Evolutionary conservation across 306 rosid genomes (phyloP).

Genomic region (Malus sylvestris): DNA sequence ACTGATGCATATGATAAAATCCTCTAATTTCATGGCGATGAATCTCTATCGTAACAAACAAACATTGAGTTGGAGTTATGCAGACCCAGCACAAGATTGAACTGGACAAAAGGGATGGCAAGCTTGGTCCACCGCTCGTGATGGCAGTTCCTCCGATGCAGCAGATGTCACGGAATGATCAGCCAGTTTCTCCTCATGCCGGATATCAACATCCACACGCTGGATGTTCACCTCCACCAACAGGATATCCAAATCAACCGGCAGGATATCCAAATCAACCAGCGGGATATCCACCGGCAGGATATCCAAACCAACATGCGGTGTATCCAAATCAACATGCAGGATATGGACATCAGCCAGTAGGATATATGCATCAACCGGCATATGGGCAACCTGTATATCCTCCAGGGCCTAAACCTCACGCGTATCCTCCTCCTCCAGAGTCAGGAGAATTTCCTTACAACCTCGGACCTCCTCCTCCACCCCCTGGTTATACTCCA

Average conservation of each 20-base stretch:
- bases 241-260: conserved; percentile 25
- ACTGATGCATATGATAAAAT: background rate
- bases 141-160: conserved; percentile 50
- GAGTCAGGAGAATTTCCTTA: background rate
- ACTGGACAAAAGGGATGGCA: conserved; percentile 73
- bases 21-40: background rate
- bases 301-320: conserved; percentile 2
- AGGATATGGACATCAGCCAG: background rate
- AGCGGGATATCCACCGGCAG: background rate
- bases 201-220: conserved; percentile 24
- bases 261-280: conserved; percentile 29
- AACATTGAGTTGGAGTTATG: conserved; percentile 3
- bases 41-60: background rate
- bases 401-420: background rate
- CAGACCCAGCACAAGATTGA: conserved; percentile 84
- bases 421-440: conserved; percentile 26
- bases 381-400: conserved; percentile 15
- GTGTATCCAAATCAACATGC: conserved; percentile 10
- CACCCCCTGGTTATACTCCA: background rate
- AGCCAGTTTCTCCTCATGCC: conserved; percentile 35
- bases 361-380: conserved; percentile 25
- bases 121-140: conserved; percentile 36
- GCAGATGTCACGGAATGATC: conserved; percentile 64
- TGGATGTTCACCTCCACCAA: conserved; percentile 20
- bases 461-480: background rate